phyloP scores from a whole-genome alignment of 2,329 filamentous ascomycete genomes.

The Penicillium thymicola region DNA sequence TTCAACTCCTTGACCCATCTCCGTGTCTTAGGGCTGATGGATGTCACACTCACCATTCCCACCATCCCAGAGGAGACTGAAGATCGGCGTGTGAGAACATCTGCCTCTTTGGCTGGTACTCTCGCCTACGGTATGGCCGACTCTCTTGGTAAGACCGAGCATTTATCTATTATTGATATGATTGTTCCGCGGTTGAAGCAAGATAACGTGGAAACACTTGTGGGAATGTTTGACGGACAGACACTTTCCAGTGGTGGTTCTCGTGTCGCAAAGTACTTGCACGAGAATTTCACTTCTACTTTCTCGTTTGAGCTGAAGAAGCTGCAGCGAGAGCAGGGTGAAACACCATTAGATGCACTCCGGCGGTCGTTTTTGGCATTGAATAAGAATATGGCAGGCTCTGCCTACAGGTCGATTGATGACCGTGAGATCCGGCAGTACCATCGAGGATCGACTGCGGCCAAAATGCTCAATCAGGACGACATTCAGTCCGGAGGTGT shows the following conservation, averaged over 20 bases:
- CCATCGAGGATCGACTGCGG: constrained; percentile 68
- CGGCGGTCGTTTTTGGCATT: constrained; percentile 80
- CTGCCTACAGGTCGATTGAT: constrained; percentile 75
- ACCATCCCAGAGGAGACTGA: constrained; percentile 94
- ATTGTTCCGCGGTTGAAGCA: constrained; percentile 90
- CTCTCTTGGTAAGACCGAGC: constrained; percentile 86
- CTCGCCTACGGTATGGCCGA: constrained; percentile 98
- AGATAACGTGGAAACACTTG: constrained; percentile 80
- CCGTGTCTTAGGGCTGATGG: constrained; percentile 89
- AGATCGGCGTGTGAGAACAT: constrained; percentile 92
- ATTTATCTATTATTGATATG: constrained; percentile 91
- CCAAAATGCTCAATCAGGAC: constrained; percentile 79
- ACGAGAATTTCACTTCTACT: constrained; percentile 88
- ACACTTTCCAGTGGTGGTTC: constrained; percentile 84
- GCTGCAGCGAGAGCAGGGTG: constrained; percentile 63
- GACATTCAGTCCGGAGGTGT: constrained; percentile 88
- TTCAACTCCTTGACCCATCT: constrained; percentile 83
- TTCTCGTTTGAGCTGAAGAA: constrained; percentile 78
- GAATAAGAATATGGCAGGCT: constrained; percentile 90
- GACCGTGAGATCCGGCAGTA: constrained; percentile 59
- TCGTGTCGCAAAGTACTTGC: constrained; percentile 92
- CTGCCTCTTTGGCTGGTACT: constrained; percentile 85
- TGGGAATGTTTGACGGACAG: constrained; percentile 96
- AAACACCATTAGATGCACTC: constrained; percentile 78
- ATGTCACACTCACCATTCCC: constrained; percentile 90